phyloP scores from a whole-genome alignment of 495 filamentous ascomycete genomes.

The Talaromyces trachyspermus region DNA sequence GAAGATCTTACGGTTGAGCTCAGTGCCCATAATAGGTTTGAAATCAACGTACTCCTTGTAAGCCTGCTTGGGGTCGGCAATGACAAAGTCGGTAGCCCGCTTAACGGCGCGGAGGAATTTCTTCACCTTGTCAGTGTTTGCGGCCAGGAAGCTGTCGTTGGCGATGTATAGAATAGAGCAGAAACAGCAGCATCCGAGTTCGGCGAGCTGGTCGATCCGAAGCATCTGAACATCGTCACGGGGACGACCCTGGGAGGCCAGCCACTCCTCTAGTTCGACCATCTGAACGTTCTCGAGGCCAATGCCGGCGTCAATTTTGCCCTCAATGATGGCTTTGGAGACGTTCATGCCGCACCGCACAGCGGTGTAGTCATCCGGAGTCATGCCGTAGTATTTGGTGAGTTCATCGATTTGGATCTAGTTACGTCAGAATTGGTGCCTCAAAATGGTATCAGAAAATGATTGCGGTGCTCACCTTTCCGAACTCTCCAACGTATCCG shows the following conservation, averaged over 20 bases:
- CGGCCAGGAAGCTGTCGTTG: conserved; percentile 55
- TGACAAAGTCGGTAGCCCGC: conserved; percentile 57
- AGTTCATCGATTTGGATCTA: conserved; percentile 68
- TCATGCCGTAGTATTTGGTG: conserved; percentile 66
- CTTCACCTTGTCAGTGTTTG: conserved; percentile 49
- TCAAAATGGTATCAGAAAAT: background rate
- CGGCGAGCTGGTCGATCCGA: conserved; percentile 64
- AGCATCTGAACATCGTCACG: conserved; percentile 63
- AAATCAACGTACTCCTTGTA: conserved; percentile 59
- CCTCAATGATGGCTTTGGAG: conserved; percentile 57
- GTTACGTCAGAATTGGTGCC: conserved; percentile 3
- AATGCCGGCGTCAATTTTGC: conserved; percentile 61
- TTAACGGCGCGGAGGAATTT: conserved; percentile 60
- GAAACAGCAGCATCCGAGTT: conserved; percentile 69
- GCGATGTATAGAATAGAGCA: conserved; percentile 67
- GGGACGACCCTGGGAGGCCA: conserved; percentile 49
- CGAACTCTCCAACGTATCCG: conserved; percentile 67
- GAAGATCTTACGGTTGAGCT: conserved; percentile 64
- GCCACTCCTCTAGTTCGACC: conserved; percentile 67
- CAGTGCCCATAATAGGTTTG: conserved; percentile 58
- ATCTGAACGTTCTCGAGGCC: conserved; percentile 68
- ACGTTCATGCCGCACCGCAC: conserved; percentile 60
- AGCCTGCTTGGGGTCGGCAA: conserved; percentile 48
- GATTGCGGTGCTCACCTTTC: conserved; percentile 36
- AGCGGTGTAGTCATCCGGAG: conserved; percentile 59